A percentile compares a stretch with the other conserved stretches of the same genome.
These are phyloP conservation scores for Apiospora saccharicola DNA, from an alignment of 2,329 filamentous ascomycete species.

Conservation along the genomic window DNA sequence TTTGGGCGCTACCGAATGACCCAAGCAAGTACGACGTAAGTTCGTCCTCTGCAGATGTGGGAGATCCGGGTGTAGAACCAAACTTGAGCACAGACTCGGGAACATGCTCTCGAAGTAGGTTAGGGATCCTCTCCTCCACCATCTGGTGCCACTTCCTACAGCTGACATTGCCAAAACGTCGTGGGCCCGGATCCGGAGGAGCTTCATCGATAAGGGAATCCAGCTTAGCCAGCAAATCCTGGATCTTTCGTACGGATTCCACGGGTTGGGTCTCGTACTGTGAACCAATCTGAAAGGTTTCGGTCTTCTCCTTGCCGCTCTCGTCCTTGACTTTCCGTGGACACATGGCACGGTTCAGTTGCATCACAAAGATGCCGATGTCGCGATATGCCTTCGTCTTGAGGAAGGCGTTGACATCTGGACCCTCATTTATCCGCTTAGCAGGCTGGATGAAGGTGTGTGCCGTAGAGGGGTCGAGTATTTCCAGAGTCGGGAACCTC, in stretches of 20 bases:
- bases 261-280: slow-evolving; percentile 50
- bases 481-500: slow-evolving; percentile 48
- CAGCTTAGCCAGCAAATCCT: slow-evolving; percentile 70
- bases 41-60: slow-evolving; percentile 65
- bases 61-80: slow-evolving; percentile 35
- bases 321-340: slow-evolving; percentile 62
- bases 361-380: slow-evolving; percentile 85
- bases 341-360: slow-evolving; percentile 88
- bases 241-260: slow-evolving; percentile 69
- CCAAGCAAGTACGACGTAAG: slow-evolving; percentile 82
- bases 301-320: slow-evolving; percentile 48
- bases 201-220: slow-evolving; percentile 75
- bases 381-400: slow-evolving; percentile 84
- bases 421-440: slow-evolving; percentile 85
- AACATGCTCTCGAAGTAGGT: slow-evolving; percentile 65
- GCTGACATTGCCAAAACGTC: slow-evolving; percentile 90
- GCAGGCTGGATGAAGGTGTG: slow-evolving; percentile 71
- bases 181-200: slow-evolving; percentile 84
- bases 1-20: slow-evolving; percentile 85
- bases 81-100: slow-evolving; percentile 46
- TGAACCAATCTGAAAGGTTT: slow-evolving; percentile 56
- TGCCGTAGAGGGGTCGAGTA: slow-evolving; percentile 56
- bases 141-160: slow-evolving; percentile 85
- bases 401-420: slow-evolving; percentile 84
- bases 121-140: slow-evolving; percentile 65